Evolutionary conservation across 2,329 filamentous ascomycete species (phyloP).

Genomic region (Talaromyces amestolkiae): DNA sequence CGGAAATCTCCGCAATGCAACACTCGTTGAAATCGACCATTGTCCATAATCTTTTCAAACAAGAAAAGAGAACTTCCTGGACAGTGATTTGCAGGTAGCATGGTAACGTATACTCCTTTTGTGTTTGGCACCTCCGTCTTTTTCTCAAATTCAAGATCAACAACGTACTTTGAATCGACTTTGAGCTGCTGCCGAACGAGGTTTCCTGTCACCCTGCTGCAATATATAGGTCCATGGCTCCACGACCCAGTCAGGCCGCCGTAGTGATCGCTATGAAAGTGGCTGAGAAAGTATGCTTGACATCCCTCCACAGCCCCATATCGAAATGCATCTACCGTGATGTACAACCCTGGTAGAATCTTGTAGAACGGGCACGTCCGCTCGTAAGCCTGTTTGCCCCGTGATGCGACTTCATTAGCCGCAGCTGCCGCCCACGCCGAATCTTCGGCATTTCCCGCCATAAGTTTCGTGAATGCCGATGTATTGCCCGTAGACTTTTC

Average conservation of each 20-base stretch:
- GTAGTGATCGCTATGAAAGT: constrained; percentile 98
- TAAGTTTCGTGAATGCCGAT: constrained; percentile 88
- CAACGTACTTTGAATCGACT: constrained; percentile 81
- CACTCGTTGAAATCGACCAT: constrained; percentile 69
- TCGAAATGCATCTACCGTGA: constrained; percentile 93
- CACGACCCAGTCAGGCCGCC: constrained; percentile 84
- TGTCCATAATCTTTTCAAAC: constrained; percentile 75
- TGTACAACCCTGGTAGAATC: constrained; percentile 87
- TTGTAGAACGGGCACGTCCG: constrained; percentile 98
- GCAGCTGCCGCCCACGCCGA: constrained; percentile 86
- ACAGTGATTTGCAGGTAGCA: constrained; percentile 96
- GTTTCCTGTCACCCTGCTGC: constrained; percentile 87
- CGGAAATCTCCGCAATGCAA: constrained; percentile 95
- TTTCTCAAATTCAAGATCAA: constrained; percentile 80
- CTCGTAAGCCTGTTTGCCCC: constrained; percentile 81
- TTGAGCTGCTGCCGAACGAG: constrained; percentile 81
- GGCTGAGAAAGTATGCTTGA: constrained; percentile 91
- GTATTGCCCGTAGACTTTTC: constrained; percentile 43
- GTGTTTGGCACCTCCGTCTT: constrained; percentile 76
- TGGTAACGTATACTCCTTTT: constrained; percentile 79
- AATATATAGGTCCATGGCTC: constrained; percentile 94
- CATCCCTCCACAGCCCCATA: constrained; percentile 92
- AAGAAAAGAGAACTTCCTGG: constrained; percentile 91
- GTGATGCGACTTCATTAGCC: constrained; percentile 70
- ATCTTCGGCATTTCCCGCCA: constrained; percentile 89